Evolutionary conservation across 2,329 filamentous ascomycete genomes (phyloP).

Genomic region (Pseudopyricularia cyperi): DNA sequence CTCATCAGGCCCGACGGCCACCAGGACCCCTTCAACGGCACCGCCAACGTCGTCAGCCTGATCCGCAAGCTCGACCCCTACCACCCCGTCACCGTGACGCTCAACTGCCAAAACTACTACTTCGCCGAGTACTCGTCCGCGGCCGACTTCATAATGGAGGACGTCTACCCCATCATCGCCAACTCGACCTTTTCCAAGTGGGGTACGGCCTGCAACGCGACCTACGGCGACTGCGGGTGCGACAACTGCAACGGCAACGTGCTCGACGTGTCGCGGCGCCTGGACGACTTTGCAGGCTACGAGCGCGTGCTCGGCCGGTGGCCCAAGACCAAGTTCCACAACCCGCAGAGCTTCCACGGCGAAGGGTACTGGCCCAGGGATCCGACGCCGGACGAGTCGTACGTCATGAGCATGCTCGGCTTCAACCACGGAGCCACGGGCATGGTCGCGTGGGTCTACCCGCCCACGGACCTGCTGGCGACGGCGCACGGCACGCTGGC

Average conservation of each 20-base stretch:
- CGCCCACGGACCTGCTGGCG: conserved; percentile 21
- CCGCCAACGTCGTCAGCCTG: conserved; percentile 11
- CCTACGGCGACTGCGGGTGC: conserved; percentile 50
- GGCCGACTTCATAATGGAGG: conserved; percentile 46
- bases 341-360: conserved; percentile 33
- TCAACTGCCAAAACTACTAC: conserved; percentile 51
- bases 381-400: conserved; percentile 27
- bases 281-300: conserved; percentile 24
- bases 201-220: conserved; percentile 42
- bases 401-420: conserved; percentile 29
- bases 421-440: conserved; percentile 31
- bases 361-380: conserved; percentile 34
- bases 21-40: conserved; percentile 1
- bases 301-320: conserved; percentile 27
- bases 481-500: conserved; percentile 25
- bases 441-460: conserved; percentile 32
- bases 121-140: conserved; percentile 39
- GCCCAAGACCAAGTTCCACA: conserved; percentile 28
- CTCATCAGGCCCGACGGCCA: conserved; percentile 2
- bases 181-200: conserved; percentile 42
- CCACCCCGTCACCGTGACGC: conserved; percentile 43
- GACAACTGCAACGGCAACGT: conserved; percentile 44
- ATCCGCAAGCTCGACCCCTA: conserved; percentile 43
- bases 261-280: conserved; percentile 31
- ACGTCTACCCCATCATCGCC: conserved; percentile 46